phyloP scores from a whole-genome alignment of 768 basidiomycete species.

The Tylopilus rubrobrunneus region DNA sequence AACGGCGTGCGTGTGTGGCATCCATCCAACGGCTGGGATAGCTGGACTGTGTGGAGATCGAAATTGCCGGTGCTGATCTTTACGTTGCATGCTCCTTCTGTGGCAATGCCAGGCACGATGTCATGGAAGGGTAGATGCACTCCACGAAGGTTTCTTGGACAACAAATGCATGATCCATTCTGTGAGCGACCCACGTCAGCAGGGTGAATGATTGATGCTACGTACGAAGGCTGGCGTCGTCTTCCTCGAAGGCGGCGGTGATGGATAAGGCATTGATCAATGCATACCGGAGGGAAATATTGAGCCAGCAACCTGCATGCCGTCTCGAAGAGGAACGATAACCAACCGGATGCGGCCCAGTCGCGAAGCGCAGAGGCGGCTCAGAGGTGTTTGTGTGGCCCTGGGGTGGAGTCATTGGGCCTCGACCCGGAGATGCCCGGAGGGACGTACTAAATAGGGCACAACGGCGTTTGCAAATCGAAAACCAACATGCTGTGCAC shows the following conservation, averaged over 20 bases:
- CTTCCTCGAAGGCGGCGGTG: slow-evolving; percentile 56
- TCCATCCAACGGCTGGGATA: slow-evolving; percentile 28
- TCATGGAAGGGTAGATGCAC: slow-evolving; percentile 30
- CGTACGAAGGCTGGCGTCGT: slow-evolving; percentile 56
- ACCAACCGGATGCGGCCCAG: too few relatives aligned
- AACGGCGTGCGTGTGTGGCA: slow-evolving; percentile 16
- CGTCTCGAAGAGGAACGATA: slow-evolving; percentile 43
- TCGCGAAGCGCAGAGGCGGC: too few relatives aligned
- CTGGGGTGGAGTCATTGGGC: too few relatives aligned
- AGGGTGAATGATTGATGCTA: neutral
- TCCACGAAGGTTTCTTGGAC: slow-evolving; percentile 57
- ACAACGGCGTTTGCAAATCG: too few relatives aligned
- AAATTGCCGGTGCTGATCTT: slow-evolving; percentile 45
- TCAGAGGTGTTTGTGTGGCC: too few relatives aligned
- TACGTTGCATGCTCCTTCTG: slow-evolving; percentile 44
- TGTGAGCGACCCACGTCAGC: slow-evolving; percentile 21
- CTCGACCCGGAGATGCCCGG: too few relatives aligned
- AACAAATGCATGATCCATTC: slow-evolving; percentile 75
- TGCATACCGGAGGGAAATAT: slow-evolving; percentile 39
- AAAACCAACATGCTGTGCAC: too few relatives aligned
- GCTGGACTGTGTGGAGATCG: slow-evolving; percentile 28
- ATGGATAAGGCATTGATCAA: slow-evolving; percentile 54
- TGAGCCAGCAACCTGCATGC: too few relatives aligned
- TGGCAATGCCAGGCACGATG: neutral
- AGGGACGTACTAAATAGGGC: too few relatives aligned